A percentile compares a stretch with the other conserved stretches of the same genome.
phyloP scores from a whole-genome alignment of 208 protist genomes.

The Leishmania martiniquensis region DNA sequence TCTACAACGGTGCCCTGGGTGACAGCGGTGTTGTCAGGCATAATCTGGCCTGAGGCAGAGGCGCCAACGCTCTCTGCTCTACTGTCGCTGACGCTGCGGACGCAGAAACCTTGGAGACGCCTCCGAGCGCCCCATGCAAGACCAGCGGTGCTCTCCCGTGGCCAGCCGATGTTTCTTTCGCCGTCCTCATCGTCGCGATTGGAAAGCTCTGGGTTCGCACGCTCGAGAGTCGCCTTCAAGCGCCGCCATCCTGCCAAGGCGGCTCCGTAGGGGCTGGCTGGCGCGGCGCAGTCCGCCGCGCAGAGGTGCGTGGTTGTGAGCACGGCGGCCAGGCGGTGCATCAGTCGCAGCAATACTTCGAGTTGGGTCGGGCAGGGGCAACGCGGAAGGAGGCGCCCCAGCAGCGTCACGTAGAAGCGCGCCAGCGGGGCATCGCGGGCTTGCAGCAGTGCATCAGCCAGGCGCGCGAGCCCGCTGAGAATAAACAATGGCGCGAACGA shows the following conservation, averaged over 20 bases:
- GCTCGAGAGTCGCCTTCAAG: slow-evolving; percentile 8
- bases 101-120: background rate
- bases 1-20: slow-evolving; percentile 8
- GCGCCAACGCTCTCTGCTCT: background rate
- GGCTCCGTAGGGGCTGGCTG: slow-evolving; percentile 3
- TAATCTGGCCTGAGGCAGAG: background rate
- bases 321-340: slow-evolving; percentile 37
- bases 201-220: background rate
- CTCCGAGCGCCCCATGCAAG: slow-evolving; percentile 1
- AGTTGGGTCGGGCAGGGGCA: slow-evolving; percentile 39
- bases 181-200: background rate
- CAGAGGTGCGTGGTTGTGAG: slow-evolving; percentile 20
- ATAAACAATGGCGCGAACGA: slow-evolving; percentile 42
- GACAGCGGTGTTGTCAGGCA: background rate
- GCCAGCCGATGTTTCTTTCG: background rate
- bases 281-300: slow-evolving; percentile 7
- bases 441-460: slow-evolving; percentile 33
- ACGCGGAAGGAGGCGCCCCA: slow-evolving; percentile 40
- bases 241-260: slow-evolving; percentile 9
- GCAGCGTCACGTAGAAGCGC: slow-evolving; percentile 47
- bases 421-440: slow-evolving; percentile 60
- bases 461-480: slow-evolving; percentile 29
- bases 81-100: background rate
- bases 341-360: slow-evolving; percentile 27
- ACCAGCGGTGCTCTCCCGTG: background rate